These are phyloP conservation scores for Parmelia sp. DNA, from an alignment of 495 filamentous ascomycete genomes.

Conservation along the genomic window DNA sequence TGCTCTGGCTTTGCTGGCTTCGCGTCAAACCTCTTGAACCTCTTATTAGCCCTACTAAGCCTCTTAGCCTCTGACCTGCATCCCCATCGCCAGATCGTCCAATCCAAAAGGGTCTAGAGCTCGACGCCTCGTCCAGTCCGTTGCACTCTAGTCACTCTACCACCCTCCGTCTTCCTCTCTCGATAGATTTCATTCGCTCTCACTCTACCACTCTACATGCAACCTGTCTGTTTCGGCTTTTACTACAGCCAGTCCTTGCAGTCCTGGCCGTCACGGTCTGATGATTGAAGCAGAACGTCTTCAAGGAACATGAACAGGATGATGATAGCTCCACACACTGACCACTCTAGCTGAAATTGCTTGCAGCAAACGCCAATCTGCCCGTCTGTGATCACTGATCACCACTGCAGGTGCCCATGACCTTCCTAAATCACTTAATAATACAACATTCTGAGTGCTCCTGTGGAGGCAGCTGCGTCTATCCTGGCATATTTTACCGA, in stretches of 20 bases:
- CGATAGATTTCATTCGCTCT: not conserved
- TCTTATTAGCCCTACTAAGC: no score
- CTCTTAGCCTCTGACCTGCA: no score
- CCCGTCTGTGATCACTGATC: not conserved
- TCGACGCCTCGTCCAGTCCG: not conserved
- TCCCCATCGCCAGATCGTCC: not conserved
- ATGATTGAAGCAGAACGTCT: no score
- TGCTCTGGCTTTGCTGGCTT: not conserved
- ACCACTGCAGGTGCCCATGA: not conserved
- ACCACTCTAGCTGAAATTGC: not conserved
- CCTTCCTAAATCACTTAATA: not conserved
- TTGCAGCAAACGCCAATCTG: slow-evolving; percentile 4
- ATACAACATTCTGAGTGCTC: not conserved
- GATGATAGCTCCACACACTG: not conserved
- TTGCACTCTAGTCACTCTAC: not conserved
- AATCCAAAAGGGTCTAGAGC: not conserved
- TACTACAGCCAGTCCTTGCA: not conserved
- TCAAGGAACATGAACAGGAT: no score
- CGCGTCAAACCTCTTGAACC: not conserved
- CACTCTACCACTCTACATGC: not conserved
- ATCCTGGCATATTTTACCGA: slow-evolving; percentile 1
- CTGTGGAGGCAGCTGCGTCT: not conserved
- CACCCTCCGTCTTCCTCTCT: not conserved
- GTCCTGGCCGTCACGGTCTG: no score
- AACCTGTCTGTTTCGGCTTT: not conserved